Evolutionary conservation across 208 protist species (phyloP).

Genomic region (Strigomonas culicis): DNA sequence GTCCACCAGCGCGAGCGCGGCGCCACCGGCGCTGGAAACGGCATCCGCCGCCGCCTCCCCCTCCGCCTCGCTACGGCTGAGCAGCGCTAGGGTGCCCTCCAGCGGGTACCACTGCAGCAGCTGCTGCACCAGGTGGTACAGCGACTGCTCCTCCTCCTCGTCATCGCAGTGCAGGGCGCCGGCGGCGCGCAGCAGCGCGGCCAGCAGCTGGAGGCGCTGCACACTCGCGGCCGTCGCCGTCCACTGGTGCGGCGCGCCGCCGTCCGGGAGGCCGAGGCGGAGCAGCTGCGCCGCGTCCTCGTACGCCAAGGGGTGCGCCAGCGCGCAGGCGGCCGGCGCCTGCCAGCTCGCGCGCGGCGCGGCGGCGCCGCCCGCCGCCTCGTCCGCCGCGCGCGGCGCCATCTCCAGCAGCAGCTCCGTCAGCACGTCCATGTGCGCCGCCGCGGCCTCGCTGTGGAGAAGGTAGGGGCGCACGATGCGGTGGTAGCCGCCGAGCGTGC

Average conservation of each 20-base stretch:
- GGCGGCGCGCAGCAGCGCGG: slow-evolving; percentile 36
- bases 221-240: slow-evolving; percentile 16
- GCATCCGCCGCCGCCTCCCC: slow-evolving; percentile 22
- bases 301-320: slow-evolving; percentile 6
- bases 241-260: slow-evolving; percentile 17
- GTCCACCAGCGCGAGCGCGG: slow-evolving; percentile 20
- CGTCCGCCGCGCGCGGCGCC: slow-evolving; percentile 8
- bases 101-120: slow-evolving; percentile 51
- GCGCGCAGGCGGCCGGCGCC: slow-evolving; percentile 1
- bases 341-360: slow-evolving; percentile 6
- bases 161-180: slow-evolving; percentile 49
- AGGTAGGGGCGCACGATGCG: slow-evolving; percentile 70
- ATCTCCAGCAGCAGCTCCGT: slow-evolving; percentile 33
- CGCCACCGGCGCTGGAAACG: slow-evolving; percentile 19
- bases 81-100: slow-evolving; percentile 36
- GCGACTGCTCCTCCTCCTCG: slow-evolving; percentile 45
- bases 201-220: slow-evolving; percentile 38
- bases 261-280: neutral
- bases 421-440: slow-evolving; percentile 14
- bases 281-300: slow-evolving; percentile 11
- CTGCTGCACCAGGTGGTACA: slow-evolving; percentile 39
- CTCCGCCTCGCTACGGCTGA: slow-evolving; percentile 22
- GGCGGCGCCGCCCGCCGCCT: neutral
- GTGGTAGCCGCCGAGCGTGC: slow-evolving; percentile 70
- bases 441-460: neutral